Evolutionary conservation across 108 stramenopile genomes (phyloP).

Genomic region (Chaetoceros tenuissimus): DNA sequence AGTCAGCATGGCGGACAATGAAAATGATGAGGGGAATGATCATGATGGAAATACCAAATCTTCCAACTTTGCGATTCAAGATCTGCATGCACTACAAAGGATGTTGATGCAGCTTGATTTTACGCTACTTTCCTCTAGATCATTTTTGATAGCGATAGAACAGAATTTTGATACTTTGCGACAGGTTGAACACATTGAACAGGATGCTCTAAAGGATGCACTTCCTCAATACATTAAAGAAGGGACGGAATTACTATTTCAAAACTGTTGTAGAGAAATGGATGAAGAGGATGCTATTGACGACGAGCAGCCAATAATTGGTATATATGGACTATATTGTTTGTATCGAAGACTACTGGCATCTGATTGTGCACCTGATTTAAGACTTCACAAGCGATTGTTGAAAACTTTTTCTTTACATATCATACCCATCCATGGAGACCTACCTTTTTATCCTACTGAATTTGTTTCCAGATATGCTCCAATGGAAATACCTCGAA

Average conservation of each 20-base stretch:
- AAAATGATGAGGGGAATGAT: too few species aligned
- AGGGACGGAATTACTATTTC: too few species aligned
- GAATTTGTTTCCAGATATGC: not conserved
- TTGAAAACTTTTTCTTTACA: slow-evolving; percentile 33
- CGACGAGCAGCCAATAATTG: slow-evolving; percentile 8
- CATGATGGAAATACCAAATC: too few species aligned
- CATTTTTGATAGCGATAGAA: slow-evolving; percentile 33
- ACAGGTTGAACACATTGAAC: slow-evolving; percentile 24
- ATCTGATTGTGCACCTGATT: slow-evolving; percentile 29
- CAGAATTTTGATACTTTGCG: slow-evolving; percentile 46
- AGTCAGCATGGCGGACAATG: too few species aligned
- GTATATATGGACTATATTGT: slow-evolving; percentile 40
- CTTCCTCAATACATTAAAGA: too few species aligned
- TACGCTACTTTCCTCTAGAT: slow-evolving; percentile 29
- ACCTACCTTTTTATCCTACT: slow-evolving; percentile 23
- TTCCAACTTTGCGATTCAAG: too few species aligned
- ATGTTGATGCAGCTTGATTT: slow-evolving; percentile 38
- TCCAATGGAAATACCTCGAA: not conserved
- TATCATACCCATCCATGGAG: slow-evolving; percentile 24
- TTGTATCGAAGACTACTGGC: slow-evolving; percentile 34
- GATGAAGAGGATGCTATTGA: too few species aligned
- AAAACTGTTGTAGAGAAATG: too few species aligned
- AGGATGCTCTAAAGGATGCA: slow-evolving; percentile 31
- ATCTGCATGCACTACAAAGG: slow-evolving; percentile 36
- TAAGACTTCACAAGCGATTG: slow-evolving; percentile 27